Conservation (phyloP, 108 stramenopile genomes). For the Cyclotella cryptica region DNA sequence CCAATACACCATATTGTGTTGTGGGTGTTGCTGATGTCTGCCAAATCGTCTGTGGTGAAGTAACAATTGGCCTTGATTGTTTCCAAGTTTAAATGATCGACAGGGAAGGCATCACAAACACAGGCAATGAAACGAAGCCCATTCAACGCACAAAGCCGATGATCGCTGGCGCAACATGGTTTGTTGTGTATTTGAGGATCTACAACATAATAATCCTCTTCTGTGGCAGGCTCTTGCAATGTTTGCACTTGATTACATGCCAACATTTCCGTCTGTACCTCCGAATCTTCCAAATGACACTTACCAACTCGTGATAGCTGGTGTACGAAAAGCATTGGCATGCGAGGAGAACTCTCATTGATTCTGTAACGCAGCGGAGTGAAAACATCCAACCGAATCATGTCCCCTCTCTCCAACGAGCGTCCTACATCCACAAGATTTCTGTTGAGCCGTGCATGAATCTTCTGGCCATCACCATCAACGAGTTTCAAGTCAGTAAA, state of each 20-base stretch:
- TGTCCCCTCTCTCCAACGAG: background rate
- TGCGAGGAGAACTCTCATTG: background rate
- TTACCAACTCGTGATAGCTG: background rate
- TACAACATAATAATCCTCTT: background rate
- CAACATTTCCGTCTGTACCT: background rate
- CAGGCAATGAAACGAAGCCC: constrained; percentile 1
- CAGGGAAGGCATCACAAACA: background rate
- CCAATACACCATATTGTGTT: constrained; percentile 12
- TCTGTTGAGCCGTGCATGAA: background rate
- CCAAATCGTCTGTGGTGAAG: background rate
- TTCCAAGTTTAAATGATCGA: background rate
- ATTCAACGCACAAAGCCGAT: background rate
- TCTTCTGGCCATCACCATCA: background rate
- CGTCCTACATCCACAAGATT: background rate
- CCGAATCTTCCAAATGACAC: background rate
- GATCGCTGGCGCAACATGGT: background rate
- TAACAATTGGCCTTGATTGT: background rate
- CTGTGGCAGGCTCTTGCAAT: too few relatives aligned
- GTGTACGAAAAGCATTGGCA: background rate
- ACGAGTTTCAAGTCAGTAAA: background rate
- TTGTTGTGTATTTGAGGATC: background rate
- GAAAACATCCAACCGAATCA: background rate
- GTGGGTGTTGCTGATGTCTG: background rate
- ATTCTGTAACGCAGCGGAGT: background rate
- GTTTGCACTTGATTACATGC: background rate